These are phyloP conservation scores for Elaeis oleifera DNA, from an alignment of 202 grass and related monocot genomes.

Conservation along the genomic window DNA sequence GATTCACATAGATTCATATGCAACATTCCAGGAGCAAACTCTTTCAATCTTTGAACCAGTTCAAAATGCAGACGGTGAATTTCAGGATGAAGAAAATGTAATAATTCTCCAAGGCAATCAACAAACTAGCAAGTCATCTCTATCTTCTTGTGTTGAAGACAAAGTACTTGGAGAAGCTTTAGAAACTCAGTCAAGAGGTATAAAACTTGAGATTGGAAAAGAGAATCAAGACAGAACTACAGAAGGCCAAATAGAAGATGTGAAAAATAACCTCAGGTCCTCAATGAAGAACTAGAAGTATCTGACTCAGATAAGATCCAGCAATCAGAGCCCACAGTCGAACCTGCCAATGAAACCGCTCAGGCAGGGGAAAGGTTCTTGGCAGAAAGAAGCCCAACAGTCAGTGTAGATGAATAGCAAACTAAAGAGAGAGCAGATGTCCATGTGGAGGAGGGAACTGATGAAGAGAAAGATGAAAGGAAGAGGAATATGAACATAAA, in stretches of 20 bases:
- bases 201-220: slow-evolving; percentile 30
- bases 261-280: slow-evolving; percentile 7
- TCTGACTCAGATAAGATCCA: slow-evolving; percentile 19
- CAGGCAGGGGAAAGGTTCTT: slow-evolving; percentile 31
- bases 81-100: background rate
- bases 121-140: slow-evolving; percentile 9
- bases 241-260: slow-evolving; percentile 17
- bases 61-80: slow-evolving; percentile 17
- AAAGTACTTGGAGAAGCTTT: slow-evolving; percentile 10
- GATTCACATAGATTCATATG: slow-evolving; percentile 20
- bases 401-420: slow-evolving; percentile 36
- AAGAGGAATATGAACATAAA: slow-evolving; percentile 28
- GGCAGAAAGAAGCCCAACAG: slow-evolving; percentile 31
- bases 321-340: slow-evolving; percentile 16
- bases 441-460: slow-evolving; percentile 26
- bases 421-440: slow-evolving; percentile 29
- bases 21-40: slow-evolving; percentile 12
- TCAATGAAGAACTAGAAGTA: slow-evolving; percentile 18
- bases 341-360: slow-evolving; percentile 30
- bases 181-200: slow-evolving; percentile 21
- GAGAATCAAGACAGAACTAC: slow-evolving; percentile 29
- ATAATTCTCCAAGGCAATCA: slow-evolving; percentile 3
- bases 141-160: slow-evolving; percentile 28
- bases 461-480: slow-evolving; percentile 36
- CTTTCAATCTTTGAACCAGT: slow-evolving; percentile 21